Evolutionary conservation across 805 yeast species (phyloP).

Genomic region (Pichia cabralensis): DNA sequence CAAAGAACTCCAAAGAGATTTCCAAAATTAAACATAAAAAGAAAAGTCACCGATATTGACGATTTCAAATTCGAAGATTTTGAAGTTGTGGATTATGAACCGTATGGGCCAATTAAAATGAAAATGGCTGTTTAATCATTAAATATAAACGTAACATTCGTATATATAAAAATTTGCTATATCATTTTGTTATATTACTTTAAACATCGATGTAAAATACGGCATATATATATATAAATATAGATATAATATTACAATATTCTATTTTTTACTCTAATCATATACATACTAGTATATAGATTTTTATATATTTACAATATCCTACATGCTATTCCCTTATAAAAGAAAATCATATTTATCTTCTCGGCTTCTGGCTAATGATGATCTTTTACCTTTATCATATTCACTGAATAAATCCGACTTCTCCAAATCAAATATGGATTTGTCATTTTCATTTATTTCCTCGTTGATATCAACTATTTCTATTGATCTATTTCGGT

Average conservation of each 20-base stretch:
- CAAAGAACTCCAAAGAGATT: constrained; percentile 65
- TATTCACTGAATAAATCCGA: constrained; percentile 2
- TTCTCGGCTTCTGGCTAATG: no score
- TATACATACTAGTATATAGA: no score
- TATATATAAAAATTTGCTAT: neutral
- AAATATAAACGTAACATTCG: neutral
- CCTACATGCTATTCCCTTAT: no score
- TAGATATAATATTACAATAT: no score
- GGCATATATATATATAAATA: no score
- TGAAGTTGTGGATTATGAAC: constrained; percentile 68
- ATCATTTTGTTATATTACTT: neutral
- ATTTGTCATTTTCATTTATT: neutral
- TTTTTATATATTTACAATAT: no score
- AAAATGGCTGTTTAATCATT: constrained; percentile 81
- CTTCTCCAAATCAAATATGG: constrained; percentile 8
- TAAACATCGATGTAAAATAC: no score
- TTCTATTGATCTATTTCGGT: neutral
- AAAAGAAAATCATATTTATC: no score
- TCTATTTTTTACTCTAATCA: no score
- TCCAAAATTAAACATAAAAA: constrained; percentile 66
- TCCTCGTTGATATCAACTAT: neutral
- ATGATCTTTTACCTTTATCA: neutral
- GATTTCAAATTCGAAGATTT: constrained; percentile 87
- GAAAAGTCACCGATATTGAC: constrained; percentile 65
- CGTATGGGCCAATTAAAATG: constrained; percentile 82